phyloP scores from a whole-genome alignment of 73 alveolate species.

The Paramecium biaurelia region DNA sequence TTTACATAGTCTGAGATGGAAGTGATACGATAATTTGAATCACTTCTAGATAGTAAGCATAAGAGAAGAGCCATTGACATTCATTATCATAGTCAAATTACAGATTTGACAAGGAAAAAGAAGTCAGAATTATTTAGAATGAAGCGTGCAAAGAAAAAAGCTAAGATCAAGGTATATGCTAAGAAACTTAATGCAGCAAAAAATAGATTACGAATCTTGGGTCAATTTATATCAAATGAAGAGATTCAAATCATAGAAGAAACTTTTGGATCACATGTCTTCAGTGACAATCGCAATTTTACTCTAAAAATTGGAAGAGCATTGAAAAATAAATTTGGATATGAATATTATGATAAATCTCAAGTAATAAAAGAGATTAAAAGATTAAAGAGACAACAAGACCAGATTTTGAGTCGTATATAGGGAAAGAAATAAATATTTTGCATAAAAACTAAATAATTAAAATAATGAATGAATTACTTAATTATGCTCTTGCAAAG shows the following conservation, averaged over 20 bases:
- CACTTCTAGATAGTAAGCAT: background rate
- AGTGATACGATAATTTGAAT: background rate
- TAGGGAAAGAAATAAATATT: background rate
- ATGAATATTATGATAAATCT: background rate
- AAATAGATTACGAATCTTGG: background rate
- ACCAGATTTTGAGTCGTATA: constrained; percentile 29
- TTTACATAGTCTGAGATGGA: background rate
- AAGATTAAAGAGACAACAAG: background rate
- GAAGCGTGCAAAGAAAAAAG: background rate
- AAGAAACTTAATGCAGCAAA: background rate
- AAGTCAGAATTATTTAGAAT: background rate
- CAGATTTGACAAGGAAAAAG: background rate
- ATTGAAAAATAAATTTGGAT: constrained; percentile 6
- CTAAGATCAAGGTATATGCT: background rate
- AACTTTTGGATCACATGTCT: constrained; percentile 29
- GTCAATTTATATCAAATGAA: background rate
- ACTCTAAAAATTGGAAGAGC: background rate
- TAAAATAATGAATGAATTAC: constrained; percentile 7
- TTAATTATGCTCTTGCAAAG: background rate
- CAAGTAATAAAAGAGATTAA: background rate
- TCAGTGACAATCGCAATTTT: background rate
- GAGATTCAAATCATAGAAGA: background rate
- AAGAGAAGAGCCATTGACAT: background rate
- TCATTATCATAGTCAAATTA: background rate
- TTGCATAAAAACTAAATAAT: background rate